Evolutionary conservation across 495 filamentous ascomycete species (phyloP).

Genomic region (Penicillium daleae): DNA sequence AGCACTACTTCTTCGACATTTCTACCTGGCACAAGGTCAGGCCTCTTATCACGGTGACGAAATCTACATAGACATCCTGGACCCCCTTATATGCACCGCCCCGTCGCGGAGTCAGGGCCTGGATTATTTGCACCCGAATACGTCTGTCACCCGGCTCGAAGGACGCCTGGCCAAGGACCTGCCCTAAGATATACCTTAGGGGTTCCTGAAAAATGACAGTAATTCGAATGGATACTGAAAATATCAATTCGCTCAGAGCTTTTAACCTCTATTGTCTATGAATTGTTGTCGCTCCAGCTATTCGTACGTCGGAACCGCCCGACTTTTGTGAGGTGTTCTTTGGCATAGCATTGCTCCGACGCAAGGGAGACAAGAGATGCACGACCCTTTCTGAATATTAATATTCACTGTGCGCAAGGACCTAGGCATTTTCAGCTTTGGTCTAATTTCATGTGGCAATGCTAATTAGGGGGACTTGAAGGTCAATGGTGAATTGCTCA

Average conservation of each 20-base stretch:
- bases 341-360: slow-evolving; percentile 29
- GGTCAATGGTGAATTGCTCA: not conserved
- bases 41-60: not conserved
- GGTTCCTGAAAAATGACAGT: no score
- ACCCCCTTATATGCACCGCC: not conserved
- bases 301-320: slow-evolving; percentile 2
- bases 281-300: slow-evolving; percentile 16
- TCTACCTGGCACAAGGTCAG: not conserved
- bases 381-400: slow-evolving; percentile 6
- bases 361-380: slow-evolving; percentile 30
- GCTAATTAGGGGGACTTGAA: slow-evolving; percentile 1
- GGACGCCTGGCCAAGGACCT: not conserved
- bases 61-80: not conserved
- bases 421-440: not conserved
- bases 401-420: slow-evolving; percentile 15
- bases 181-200: no score
- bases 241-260: no score
- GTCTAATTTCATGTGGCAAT: slow-evolving; percentile 6
- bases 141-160: not conserved
- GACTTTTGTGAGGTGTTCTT: slow-evolving; percentile 20
- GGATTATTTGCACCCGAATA: not conserved
- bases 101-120: not conserved
- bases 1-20: not conserved
- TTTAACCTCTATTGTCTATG: not conserved
- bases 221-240: no score